Conservation (phyloP, 176 grass and related monocot genomes). For the Zoysia japonica region DNA sequence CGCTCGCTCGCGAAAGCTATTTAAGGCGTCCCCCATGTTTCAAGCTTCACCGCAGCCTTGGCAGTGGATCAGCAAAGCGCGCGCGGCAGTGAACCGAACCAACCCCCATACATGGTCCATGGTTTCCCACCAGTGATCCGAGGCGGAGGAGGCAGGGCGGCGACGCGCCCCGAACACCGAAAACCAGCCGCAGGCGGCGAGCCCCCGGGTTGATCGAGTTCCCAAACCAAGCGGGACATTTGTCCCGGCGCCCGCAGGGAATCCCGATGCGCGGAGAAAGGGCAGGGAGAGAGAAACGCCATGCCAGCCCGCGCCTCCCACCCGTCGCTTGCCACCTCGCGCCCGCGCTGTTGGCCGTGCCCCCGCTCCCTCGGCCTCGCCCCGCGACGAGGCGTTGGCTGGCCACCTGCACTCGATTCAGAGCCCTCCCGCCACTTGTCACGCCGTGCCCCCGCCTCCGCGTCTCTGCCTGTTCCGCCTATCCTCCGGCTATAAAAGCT, state of each 20-base stretch:
- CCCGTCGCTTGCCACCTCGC: slow-evolving; percentile 57
- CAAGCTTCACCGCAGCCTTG: slow-evolving; percentile 47
- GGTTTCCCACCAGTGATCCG: background rate
- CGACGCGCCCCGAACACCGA: background rate
- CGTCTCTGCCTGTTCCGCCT: slow-evolving; percentile 37
- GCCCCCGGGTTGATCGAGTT: slow-evolving; percentile 15
- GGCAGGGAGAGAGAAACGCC: background rate
- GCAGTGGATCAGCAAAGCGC: slow-evolving; percentile 11
- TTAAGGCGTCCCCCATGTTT: slow-evolving; percentile 34
- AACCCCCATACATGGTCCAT: background rate
- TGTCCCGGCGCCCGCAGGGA: slow-evolving; percentile 47
- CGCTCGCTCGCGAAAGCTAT: background rate
- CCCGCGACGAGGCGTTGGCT: slow-evolving; percentile 29
- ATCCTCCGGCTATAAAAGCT: slow-evolving; percentile 51
- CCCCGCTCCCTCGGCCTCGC: slow-evolving; percentile 29
- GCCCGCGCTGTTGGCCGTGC: slow-evolving; percentile 48
- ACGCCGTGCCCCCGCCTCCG: slow-evolving; percentile 43
- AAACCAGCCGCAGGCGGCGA: slow-evolving; percentile 2
- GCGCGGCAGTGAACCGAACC: slow-evolving; percentile 19
- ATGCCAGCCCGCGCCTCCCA: slow-evolving; percentile 56
- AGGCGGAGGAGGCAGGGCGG: background rate
- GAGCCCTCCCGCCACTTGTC: slow-evolving; percentile 55
- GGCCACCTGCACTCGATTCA: slow-evolving; percentile 30
- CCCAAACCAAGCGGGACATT: slow-evolving; percentile 12
- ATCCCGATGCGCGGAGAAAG: slow-evolving; percentile 35